Evolutionary conservation across 306 rosid species (phyloP).

Genomic region (Abrus precatorius): DNA sequence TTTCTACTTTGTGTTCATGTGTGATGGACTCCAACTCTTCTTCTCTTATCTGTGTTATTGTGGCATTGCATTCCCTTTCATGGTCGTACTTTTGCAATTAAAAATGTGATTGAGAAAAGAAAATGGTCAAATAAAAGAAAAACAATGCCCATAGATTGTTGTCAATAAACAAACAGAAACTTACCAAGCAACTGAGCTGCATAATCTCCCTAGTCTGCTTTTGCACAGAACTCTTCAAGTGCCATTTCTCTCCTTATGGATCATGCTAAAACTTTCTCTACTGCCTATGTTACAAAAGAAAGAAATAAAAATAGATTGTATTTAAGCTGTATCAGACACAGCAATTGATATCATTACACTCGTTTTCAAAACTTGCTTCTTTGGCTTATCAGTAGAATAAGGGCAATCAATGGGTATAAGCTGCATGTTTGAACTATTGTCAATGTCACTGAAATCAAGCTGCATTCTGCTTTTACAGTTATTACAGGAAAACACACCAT

Average conservation of each 20-base stretch:
- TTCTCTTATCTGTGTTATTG: constrained; percentile 83
- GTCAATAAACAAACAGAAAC: constrained; percentile 33
- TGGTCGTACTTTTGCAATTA: constrained; percentile 89
- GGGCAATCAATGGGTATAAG: constrained; percentile 69
- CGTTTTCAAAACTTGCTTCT: constrained; percentile 81
- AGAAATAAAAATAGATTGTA: constrained; percentile 31
- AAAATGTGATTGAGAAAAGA: constrained; percentile 43
- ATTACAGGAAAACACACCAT: constrained; percentile 55
- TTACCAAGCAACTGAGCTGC: constrained; percentile 88
- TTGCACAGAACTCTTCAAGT: constrained; percentile 74
- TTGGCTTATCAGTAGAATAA: constrained; percentile 66
- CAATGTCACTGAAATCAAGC: constrained; percentile 60
- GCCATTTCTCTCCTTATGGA: constrained; percentile 98
- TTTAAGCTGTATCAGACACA: constrained; percentile 39
- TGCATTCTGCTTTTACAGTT: constrained; percentile 69
- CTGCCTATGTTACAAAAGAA: constrained; percentile 63
- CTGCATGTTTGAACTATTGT: constrained; percentile 62
- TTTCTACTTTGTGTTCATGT: constrained; percentile 72
- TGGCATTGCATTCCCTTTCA: constrained; percentile 80
- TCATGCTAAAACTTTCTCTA: constrained; percentile 90
- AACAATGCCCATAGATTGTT: constrained; percentile 17
- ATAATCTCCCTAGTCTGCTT: constrained; percentile 76
- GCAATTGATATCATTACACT: constrained; percentile 44
- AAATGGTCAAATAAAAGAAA: constrained; percentile 44
- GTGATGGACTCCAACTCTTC: constrained; percentile 72